phyloP scores from a whole-genome alignment of 176 grass and related monocot genomes.

The Alloteropsis semialata region DNA sequence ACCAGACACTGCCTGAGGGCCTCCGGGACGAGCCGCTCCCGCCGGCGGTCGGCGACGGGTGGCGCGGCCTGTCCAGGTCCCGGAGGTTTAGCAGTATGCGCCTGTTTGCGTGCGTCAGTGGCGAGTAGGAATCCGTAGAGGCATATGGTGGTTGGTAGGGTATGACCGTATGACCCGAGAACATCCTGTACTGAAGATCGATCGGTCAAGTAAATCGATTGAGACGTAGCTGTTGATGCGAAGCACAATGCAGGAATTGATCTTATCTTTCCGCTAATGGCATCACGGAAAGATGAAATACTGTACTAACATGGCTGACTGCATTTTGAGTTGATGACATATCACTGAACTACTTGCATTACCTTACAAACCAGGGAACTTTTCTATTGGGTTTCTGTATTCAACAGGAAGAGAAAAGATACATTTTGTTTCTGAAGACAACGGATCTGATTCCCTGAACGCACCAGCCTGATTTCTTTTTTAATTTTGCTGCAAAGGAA shows the following conservation, averaged over 20 bases:
- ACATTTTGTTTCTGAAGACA: not conserved
- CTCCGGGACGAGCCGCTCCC: not conserved
- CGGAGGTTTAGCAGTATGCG: slow-evolving; percentile 32
- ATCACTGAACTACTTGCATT: not conserved
- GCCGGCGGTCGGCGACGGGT: not conserved
- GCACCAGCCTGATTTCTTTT: not conserved
- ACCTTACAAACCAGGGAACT: not conserved
- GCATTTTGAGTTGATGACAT: not conserved
- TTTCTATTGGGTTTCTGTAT: not conserved
- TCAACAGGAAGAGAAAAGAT: not conserved
- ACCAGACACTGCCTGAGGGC: not conserved
- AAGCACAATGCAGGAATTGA: not conserved
- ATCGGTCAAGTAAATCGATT: not conserved
- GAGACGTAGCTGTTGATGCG: not conserved
- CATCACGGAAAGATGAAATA: not conserved
- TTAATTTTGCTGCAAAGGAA: not conserved
- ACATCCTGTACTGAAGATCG: not conserved
- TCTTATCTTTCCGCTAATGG: not conserved
- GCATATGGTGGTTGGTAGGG: not conserved
- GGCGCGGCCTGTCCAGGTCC: slow-evolving; percentile 16
- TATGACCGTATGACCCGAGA: not conserved
- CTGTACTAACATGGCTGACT: not conserved
- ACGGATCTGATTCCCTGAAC: slow-evolving; percentile 7
- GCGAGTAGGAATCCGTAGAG: not conserved
- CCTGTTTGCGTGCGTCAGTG: slow-evolving; percentile 26